Evolutionary conservation across 257 asterid species (phyloP).

Genomic region (Nicotiana paniculata): DNA sequence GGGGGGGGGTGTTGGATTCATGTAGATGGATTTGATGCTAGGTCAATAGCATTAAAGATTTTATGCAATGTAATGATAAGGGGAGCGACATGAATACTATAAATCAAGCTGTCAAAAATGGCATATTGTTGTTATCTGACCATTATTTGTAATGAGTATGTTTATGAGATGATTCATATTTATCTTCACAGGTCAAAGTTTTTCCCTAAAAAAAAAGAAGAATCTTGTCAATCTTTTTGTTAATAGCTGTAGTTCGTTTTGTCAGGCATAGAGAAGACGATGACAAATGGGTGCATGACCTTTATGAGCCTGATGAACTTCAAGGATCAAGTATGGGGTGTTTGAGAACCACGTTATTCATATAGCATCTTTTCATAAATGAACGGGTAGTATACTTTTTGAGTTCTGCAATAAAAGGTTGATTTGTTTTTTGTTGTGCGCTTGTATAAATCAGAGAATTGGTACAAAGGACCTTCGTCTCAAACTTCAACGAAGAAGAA

Average conservation of each 20-base stretch:
- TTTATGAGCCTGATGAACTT: constrained; percentile 41
- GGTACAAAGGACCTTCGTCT: constrained; percentile 79
- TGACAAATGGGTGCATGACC: constrained; percentile 90
- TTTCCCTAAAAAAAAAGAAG: constrained; percentile 15
- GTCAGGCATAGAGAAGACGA: constrained; percentile 78
- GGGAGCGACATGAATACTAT: neutral
- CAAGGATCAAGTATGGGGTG: constrained; percentile 49
- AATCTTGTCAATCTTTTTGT: neutral
- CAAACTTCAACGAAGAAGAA: constrained; percentile 73
- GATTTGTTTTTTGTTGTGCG: constrained; percentile 13
- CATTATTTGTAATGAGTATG: neutral
- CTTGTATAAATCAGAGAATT: constrained; percentile 50
- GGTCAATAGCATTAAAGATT: neutral
- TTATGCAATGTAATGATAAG: neutral
- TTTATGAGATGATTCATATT: neutral
- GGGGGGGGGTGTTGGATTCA: neutral
- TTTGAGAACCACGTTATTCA: neutral
- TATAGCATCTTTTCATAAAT: constrained; percentile 12
- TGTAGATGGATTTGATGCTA: neutral
- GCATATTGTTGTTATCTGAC: neutral
- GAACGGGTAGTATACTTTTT: neutral
- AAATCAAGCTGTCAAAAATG: neutral
- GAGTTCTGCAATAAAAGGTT: neutral
- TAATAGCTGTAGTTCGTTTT: constrained; percentile 10
- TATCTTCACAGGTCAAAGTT: neutral